Conservation (phyloP, 208 protist genomes). For the Crithidia mellificae region DNA sequence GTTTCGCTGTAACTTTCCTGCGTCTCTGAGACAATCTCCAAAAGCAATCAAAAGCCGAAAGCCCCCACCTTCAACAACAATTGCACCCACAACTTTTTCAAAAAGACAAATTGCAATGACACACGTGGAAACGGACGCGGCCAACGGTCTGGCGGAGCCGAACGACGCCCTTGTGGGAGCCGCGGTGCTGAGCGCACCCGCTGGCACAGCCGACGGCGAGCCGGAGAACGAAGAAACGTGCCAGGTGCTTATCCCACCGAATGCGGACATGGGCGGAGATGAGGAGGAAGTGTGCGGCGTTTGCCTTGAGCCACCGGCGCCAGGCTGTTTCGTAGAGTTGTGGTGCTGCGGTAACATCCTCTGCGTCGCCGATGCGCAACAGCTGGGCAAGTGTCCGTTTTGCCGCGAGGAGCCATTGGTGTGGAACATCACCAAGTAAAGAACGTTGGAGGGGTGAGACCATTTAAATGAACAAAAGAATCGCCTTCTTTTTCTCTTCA, state of each 20-base stretch:
- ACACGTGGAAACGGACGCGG: conserved; percentile 29
- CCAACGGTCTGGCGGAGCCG: conserved; percentile 9
- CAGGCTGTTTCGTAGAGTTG: conserved; percentile 64
- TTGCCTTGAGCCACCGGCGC: conserved; percentile 67
- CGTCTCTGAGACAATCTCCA: too few species aligned
- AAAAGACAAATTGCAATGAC: conserved; percentile 4
- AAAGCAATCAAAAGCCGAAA: neutral
- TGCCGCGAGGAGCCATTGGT: conserved; percentile 78
- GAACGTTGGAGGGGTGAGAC: neutral
- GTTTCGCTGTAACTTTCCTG: too few species aligned
- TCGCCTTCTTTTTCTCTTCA: neutral
- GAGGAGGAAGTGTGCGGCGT: conserved; percentile 84
- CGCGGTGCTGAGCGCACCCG: conserved; percentile 26
- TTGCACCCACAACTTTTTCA: neutral
- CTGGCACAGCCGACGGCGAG: conserved; percentile 20
- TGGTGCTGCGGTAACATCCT: conserved; percentile 87
- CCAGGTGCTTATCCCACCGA: conserved; percentile 34
- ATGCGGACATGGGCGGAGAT: conserved; percentile 38
- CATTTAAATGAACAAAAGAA: too few species aligned
- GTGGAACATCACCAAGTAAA: conserved; percentile 75
- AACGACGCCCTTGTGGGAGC: conserved; percentile 25
- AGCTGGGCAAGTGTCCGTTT: conserved; percentile 81
- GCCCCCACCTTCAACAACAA: neutral
- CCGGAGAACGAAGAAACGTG: conserved; percentile 33
- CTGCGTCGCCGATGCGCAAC: conserved; percentile 77